Evolutionary conservation across 2,329 filamentous ascomycete genomes (phyloP).

Genomic region (Clonostachys rosea): DNA sequence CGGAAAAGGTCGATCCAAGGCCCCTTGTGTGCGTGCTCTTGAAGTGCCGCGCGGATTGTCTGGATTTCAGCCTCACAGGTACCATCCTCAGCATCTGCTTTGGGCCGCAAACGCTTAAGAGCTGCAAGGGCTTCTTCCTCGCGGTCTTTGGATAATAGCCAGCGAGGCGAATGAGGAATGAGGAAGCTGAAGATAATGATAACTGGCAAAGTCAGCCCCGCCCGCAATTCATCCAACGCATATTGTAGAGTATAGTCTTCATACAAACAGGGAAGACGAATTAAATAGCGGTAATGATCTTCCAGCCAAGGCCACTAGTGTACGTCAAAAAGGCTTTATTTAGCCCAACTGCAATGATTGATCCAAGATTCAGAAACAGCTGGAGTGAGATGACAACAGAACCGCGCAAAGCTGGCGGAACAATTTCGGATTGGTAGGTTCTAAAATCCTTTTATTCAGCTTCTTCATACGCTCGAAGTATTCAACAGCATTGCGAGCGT

Average conservation of each 20-base stretch:
- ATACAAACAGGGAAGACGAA: neutral
- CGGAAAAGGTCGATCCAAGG: neutral
- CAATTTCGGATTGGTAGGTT: slow-evolving; percentile 1
- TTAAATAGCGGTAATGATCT: neutral
- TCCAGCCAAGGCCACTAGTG: neutral
- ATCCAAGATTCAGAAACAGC: neutral
- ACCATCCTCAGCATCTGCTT: slow-evolving; percentile 5
- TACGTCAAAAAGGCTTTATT: neutral
- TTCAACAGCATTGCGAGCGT: too few species aligned
- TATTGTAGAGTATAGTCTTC: neutral
- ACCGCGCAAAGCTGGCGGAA: neutral
- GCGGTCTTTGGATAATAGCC: slow-evolving; percentile 13
- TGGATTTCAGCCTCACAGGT: neutral
- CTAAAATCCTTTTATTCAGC: neutral
- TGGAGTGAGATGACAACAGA: neutral
- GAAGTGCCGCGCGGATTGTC: neutral
- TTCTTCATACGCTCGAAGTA: too few species aligned
- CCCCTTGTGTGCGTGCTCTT: neutral
- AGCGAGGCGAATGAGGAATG: slow-evolving; percentile 17
- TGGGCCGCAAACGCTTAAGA: slow-evolving; percentile 6
- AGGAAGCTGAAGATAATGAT: slow-evolving; percentile 3
- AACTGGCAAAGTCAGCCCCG: neutral
- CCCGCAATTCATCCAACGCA: too few species aligned
- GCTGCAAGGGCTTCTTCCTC: slow-evolving; percentile 6
- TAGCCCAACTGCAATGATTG: neutral